These are phyloP conservation scores for Rhynchosporium secalis DNA, from an alignment of 2,329 filamentous ascomycete species.

Conservation along the genomic window DNA sequence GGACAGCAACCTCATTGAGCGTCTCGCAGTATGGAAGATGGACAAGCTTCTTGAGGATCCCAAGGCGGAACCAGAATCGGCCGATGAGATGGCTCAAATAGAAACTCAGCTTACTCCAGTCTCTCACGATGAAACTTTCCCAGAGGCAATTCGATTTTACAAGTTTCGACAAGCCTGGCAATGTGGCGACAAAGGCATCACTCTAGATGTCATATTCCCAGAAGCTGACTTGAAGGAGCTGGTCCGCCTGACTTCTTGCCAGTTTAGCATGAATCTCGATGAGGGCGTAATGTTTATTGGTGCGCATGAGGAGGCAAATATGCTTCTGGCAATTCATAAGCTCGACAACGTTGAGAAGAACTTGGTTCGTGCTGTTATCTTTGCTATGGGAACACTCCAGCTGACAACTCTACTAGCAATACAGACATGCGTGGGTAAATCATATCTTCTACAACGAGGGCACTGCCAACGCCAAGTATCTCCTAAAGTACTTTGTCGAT, in stretches of 20 bases:
- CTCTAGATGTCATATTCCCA: conserved; percentile 24
- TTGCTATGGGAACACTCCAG: neutral
- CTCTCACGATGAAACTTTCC: conserved; percentile 4
- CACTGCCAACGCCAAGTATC: conserved; percentile 24
- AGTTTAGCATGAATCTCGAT: conserved; percentile 27
- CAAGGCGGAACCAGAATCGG: neutral
- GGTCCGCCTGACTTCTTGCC: conserved; percentile 27
- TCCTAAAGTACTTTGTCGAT: conserved; percentile 26
- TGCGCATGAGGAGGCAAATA: conserved; percentile 15
- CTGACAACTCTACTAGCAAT: conserved; percentile 2
- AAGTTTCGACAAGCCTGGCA: conserved; percentile 23
- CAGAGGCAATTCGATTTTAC: conserved; percentile 21
- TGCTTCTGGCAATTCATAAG: conserved; percentile 29
- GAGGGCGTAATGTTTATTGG: conserved; percentile 29
- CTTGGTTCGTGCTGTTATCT: conserved; percentile 26
- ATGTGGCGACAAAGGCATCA: conserved; percentile 6
- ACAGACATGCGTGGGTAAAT: conserved; percentile 1
- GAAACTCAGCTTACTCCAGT: neutral
- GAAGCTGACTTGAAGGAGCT: conserved; percentile 22
- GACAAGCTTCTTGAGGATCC: neutral
- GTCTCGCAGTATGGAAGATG: conserved; percentile 22
- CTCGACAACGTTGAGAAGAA: conserved; percentile 34
- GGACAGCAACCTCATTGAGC: conserved; percentile 27
- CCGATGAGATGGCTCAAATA: neutral
- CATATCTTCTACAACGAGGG: conserved; percentile 36